These are phyloP conservation scores for Ligustrum vulgare DNA, from an alignment of 257 asterid species.

Conservation along the genomic window DNA sequence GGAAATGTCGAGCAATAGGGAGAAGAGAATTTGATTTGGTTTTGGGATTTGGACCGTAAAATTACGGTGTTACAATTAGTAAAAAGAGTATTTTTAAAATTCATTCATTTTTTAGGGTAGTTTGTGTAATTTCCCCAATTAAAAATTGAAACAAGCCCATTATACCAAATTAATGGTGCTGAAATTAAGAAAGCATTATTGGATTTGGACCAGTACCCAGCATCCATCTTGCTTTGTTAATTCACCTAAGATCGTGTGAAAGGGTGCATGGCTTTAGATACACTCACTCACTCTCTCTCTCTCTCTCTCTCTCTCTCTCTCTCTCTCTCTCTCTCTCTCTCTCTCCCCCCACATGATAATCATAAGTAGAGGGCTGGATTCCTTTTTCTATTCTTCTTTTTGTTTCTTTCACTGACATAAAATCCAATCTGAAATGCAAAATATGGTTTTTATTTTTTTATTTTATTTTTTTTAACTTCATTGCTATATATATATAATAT, in stretches of 20 bases:
- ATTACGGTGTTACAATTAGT: too few species aligned
- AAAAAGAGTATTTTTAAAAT: too few species aligned
- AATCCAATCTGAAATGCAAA: background rate
- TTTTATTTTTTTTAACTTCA: background rate
- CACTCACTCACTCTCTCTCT: background rate
- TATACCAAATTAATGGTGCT: background rate
- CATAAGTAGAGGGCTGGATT: background rate
- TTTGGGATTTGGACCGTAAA: too few species aligned
- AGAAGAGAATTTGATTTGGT: too few species aligned
- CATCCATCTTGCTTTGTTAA: background rate
- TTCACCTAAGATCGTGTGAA: background rate
- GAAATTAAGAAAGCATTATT: background rate
- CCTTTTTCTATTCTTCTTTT: background rate
- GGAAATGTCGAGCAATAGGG: too few species aligned
- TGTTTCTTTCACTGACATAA: background rate
- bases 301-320: too few species aligned
- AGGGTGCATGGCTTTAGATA: background rate
- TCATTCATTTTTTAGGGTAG: too few species aligned
- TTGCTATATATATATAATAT: background rate
- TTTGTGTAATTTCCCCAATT: too few species aligned
- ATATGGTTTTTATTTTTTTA: too few species aligned
- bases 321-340: background rate
- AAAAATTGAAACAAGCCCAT: background rate
- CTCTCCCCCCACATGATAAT: background rate
- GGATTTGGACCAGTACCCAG: background rate